Conservation (phyloP, 371 early-diverging fungal genomes). For the Apophysomyces elegans region DNA sequence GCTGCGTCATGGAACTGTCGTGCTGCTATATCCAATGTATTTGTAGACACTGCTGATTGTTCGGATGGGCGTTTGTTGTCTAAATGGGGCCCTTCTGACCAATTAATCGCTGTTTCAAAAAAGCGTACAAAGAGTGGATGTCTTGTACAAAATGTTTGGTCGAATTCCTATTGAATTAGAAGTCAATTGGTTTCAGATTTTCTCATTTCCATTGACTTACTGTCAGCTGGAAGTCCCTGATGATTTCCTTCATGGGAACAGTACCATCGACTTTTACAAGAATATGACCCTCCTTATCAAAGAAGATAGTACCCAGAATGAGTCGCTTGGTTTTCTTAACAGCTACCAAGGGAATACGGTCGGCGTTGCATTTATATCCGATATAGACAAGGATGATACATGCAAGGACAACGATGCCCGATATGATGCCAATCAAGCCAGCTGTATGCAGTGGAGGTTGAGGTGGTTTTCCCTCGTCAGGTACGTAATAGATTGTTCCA, state of each 20-base stretch:
- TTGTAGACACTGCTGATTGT: constrained; percentile 23
- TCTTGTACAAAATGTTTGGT: constrained; percentile 15
- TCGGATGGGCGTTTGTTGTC: constrained; percentile 14
- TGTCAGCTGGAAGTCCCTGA: neutral
- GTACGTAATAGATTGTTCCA: constrained; percentile 42
- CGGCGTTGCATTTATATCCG: constrained; percentile 6
- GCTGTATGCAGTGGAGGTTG: constrained; percentile 28
- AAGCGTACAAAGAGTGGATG: constrained; percentile 35
- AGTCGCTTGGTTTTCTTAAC: constrained; percentile 27
- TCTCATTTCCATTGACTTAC: neutral
- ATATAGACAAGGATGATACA: constrained; percentile 35
- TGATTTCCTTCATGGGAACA: constrained; percentile 36
- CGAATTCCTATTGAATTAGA: neutral
- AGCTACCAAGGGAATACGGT: neutral
- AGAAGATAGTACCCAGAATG: constrained; percentile 38
- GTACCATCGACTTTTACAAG: constrained; percentile 47
- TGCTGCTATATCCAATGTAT: constrained; percentile 19
- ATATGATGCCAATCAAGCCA: constrained; percentile 42
- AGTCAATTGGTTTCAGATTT: neutral
- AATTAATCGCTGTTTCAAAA: constrained; percentile 29
- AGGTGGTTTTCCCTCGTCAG: constrained; percentile 23
- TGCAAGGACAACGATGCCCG: constrained; percentile 38
- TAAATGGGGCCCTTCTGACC: neutral
- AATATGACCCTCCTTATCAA: constrained; percentile 41
- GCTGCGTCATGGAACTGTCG: constrained; percentile 34